These are phyloP conservation scores for Stemphylium beticola DNA, from an alignment of 2,329 filamentous ascomycete species.

Conservation along the genomic window DNA sequence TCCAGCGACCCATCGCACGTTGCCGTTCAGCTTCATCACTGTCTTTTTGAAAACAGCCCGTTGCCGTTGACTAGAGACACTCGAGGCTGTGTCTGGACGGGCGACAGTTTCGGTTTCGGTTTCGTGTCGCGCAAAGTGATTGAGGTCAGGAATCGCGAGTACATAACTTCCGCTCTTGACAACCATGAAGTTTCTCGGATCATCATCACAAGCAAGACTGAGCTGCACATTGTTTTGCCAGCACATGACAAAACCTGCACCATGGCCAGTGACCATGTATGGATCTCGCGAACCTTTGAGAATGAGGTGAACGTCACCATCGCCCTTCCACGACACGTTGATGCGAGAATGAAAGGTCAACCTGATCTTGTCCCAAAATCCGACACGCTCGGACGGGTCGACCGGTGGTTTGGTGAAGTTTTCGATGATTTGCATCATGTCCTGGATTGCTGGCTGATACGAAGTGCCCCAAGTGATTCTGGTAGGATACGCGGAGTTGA, in stretches of 20 bases:
- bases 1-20: constrained; percentile 90
- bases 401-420: constrained; percentile 95
- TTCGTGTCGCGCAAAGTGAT: constrained; percentile 78
- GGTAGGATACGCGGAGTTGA: constrained; percentile 91
- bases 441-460: constrained; percentile 96
- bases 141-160: constrained; percentile 91
- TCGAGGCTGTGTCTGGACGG: constrained; percentile 62
- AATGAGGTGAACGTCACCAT: constrained; percentile 92
- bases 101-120: constrained; percentile 56
- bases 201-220: constrained; percentile 81
- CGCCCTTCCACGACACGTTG: constrained; percentile 88
- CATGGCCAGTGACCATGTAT: constrained; percentile 89
- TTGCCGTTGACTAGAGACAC: constrained; percentile 70
- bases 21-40: constrained; percentile 96
- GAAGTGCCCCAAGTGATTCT: constrained; percentile 96
- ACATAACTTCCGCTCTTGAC: constrained; percentile 96
- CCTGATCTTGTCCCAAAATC: constrained; percentile 98
- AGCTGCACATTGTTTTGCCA: constrained; percentile 94
- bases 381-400: constrained; percentile 90
- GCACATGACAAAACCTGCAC: constrained; percentile 96
- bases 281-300: constrained; percentile 92
- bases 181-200: constrained; percentile 92
- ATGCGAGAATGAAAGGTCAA: constrained; percentile 93
- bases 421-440: constrained; percentile 99
- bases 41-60: constrained; percentile 96